phyloP scores from a whole-genome alignment of 768 basidiomycete genomes.

The Termitomyces bulborhizus region DNA sequence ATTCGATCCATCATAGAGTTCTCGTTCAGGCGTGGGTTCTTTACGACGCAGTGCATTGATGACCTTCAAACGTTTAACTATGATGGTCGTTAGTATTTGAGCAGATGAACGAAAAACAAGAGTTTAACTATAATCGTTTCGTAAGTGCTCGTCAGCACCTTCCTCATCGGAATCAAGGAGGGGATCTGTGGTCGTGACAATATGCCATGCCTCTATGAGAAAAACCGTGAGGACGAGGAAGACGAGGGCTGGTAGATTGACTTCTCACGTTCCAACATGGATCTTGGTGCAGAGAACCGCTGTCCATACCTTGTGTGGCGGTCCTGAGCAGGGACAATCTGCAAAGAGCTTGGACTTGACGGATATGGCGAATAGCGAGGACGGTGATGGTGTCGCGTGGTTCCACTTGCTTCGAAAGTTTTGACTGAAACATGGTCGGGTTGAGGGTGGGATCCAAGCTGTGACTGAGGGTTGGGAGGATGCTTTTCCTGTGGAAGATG shows the following conservation, averaged over 20 bases:
- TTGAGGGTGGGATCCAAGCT: constrained; percentile 1
- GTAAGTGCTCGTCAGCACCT: constrained; percentile 53
- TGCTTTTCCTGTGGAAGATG: constrained; percentile 11
- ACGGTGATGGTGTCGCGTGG: constrained; percentile 11
- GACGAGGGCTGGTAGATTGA: neutral
- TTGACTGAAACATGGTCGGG: constrained; percentile 1
- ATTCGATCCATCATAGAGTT: constrained; percentile 10
- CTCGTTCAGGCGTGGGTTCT: constrained; percentile 49
- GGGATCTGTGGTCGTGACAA: constrained; percentile 61
- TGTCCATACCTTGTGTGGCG: constrained; percentile 9
- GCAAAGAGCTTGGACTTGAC: constrained; percentile 8
- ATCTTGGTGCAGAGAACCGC: constrained; percentile 25
- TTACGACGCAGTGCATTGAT: constrained; percentile 53
- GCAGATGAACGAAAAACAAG: neutral
- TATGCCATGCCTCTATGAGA: constrained; percentile 66
- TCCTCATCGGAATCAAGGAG: constrained; percentile 73
- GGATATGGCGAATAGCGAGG: constrained; percentile 33
- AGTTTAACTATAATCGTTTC: constrained; percentile 58
- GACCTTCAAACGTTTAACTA: constrained; percentile 57
- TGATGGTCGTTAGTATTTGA: constrained; percentile 5
- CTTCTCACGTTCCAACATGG: constrained; percentile 63
- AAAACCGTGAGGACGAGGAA: constrained; percentile 3
- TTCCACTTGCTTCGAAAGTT: neutral
- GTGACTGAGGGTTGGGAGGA: constrained; percentile 4
- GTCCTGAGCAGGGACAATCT: constrained; percentile 3